Percentiles rank a stretch among this genome's conserved stretches.
Evolutionary conservation across 148 eudicot species (phyloP).

Genomic region (Diospyros kaki): DNA sequence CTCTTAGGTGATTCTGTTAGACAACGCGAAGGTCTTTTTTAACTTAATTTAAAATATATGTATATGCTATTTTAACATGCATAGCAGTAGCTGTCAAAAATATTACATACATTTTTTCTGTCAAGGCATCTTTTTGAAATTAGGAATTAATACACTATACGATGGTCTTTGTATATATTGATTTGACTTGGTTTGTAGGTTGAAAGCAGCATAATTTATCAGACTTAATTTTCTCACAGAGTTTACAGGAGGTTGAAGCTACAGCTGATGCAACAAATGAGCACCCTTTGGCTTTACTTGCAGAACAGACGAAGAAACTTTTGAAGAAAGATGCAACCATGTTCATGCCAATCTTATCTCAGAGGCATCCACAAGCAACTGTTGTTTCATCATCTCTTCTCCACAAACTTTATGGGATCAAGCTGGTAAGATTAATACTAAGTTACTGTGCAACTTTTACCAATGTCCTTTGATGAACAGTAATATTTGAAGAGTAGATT

Average conservation of each 20-base stretch:
- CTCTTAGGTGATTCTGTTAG: background rate
- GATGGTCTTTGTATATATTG: background rate
- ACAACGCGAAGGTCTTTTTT: background rate
- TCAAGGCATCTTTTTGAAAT: too few species aligned
- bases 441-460: background rate
- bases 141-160: background rate
- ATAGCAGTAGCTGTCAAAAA: background rate
- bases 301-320: constrained; percentile 76
- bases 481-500: background rate
- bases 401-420: constrained; percentile 88
- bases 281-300: constrained; percentile 83
- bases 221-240: constrained; percentile 35
- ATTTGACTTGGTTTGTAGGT: background rate
- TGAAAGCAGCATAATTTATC: constrained; percentile 1
- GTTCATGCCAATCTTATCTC: constrained; percentile 75
- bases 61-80: background rate
- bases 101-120: background rate
- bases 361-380: constrained; percentile 71
- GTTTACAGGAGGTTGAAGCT: constrained; percentile 68
- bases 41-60: background rate
- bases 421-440: constrained; percentile 56
- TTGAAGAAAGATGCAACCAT: constrained; percentile 63
- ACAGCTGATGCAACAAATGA: constrained; percentile 67
- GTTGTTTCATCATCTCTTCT: constrained; percentile 84
- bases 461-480: background rate